Evolutionary conservation across 345 rosid species (phyloP), one percentile per base, ranked within the genome.

Genomic region (Gossypioides kirkii): DNA sequence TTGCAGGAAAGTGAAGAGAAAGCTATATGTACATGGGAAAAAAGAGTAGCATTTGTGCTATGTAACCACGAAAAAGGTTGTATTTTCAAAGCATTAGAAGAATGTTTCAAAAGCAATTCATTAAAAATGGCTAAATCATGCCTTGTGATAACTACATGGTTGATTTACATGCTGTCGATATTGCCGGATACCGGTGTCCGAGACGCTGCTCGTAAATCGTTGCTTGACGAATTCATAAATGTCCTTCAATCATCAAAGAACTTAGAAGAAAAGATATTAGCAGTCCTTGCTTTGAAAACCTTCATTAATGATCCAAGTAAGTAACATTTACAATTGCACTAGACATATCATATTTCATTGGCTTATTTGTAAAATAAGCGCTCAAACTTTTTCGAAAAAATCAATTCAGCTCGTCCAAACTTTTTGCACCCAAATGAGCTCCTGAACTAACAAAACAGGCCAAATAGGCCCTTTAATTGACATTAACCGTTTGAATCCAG

Each of bases 41-140:
- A 71, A 77, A 83, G 77, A 61, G 84, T 83, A 36, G 82, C 90
- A 10, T 87, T 78, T 76, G 88, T 82, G 25, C 83, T 89, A 7
- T 83, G 90, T 84, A 87, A 87, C 74, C 90, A 89, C 72, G 91
- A 84, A 74, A 83, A 81, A n/a, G 91, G 94, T 61, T 77, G 83
- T 18, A 87, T 89, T 74, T 89, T 89, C 68, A 89, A 83, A 74
- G 87, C 89, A 53, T 69, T 89, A 62, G 86, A 82, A 77, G 87
- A 87, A 75, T 86, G 91, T 82, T 82, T 89, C 66, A 87, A 74
- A 77, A 85, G 86, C 55, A 82, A 87, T 61, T 89, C 91, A 73
- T 75, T 87, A 26, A 88, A 86, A 68, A 83, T 81, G 77, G 86
- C 86, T 1, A 86, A 77, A 59, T 82, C 82, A 54, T 78, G 90